Conservation (phyloP, 257 asterid species). For the Echites panduratus region DNA sequence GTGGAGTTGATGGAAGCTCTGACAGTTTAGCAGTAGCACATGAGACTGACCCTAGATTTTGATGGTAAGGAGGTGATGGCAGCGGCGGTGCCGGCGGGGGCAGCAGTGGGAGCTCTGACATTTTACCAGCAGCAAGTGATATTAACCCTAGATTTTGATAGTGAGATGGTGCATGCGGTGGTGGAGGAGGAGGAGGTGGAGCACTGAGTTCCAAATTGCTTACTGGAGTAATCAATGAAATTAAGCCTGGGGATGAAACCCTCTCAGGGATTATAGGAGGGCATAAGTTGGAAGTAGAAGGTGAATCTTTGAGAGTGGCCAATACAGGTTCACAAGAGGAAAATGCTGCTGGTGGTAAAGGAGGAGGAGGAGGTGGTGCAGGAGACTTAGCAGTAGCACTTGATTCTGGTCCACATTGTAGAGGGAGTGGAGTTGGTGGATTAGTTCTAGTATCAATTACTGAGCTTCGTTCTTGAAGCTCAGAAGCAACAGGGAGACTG, state of each 20-base stretch:
- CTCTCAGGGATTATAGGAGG: conserved; percentile 1
- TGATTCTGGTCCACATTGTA: conserved; percentile 1
- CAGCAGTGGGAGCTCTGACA: background rate
- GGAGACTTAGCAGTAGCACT: background rate
- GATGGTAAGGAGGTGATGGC: background rate
- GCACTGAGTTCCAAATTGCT: background rate
- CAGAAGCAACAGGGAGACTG: background rate
- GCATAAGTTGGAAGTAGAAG: background rate
- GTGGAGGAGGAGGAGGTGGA: background rate
- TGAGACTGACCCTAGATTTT: background rate
- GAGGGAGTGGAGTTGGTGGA: background rate
- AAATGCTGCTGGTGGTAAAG: background rate
- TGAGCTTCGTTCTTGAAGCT: background rate
- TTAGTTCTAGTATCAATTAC: background rate
- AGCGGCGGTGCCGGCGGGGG: conserved; percentile 7
- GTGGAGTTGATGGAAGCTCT: background rate
- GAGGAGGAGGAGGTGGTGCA: background rate
- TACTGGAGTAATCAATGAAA: conserved; percentile 9
- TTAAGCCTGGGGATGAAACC: background rate
- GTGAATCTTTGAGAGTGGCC: background rate
- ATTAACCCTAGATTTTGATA: background rate
- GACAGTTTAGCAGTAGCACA: background rate
- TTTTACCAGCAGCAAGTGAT: conserved; percentile 1
- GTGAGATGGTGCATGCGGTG: background rate
- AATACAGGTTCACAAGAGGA: conserved; percentile 1